phyloP scores from a whole-genome alignment of 208 protist species.

The Leptomonas pyrrhocoris region DNA sequence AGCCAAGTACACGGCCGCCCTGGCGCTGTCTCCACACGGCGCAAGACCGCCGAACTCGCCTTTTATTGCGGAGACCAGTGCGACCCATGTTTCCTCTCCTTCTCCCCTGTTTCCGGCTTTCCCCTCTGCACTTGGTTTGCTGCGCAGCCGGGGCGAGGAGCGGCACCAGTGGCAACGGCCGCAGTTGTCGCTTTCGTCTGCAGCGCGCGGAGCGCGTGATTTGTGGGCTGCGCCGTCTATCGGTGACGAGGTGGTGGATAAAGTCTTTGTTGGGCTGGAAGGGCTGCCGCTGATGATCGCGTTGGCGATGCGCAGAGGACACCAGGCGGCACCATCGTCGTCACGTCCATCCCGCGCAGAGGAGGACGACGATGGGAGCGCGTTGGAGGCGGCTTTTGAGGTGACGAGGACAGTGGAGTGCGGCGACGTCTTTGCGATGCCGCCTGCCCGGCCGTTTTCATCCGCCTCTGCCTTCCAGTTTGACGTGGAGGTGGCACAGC shows the following conservation, averaged over 20 bases:
- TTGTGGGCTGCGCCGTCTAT: background rate
- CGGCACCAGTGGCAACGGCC: background rate
- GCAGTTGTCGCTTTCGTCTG: background rate
- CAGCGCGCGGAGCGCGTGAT: background rate
- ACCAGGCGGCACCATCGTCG: background rate
- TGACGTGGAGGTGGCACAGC: constrained; percentile 21
- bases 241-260: background rate
- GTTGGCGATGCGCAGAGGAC: background rate
- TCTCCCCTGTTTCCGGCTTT: background rate
- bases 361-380: background rate
- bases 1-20: constrained; percentile 8
- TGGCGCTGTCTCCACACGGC: background rate
- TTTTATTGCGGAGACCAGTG: background rate
- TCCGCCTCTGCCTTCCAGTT: constrained; percentile 25
- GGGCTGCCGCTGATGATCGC: constrained; percentile 14
- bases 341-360: background rate
- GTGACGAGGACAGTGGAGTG: constrained; percentile 23
- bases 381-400: constrained; percentile 15
- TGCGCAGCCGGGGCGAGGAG: constrained; percentile 5
- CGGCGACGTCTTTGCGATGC: constrained; percentile 16
- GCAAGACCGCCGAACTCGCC: background rate
- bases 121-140: background rate
- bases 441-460: constrained; percentile 15
- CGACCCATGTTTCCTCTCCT: background rate
- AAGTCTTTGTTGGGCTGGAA: background rate